A percentile compares a stretch with the other conserved stretches of the same genome.
Evolutionary conservation across 2,329 filamentous ascomycete species (phyloP).

Genomic region (Epicoccum sorghinum): DNA sequence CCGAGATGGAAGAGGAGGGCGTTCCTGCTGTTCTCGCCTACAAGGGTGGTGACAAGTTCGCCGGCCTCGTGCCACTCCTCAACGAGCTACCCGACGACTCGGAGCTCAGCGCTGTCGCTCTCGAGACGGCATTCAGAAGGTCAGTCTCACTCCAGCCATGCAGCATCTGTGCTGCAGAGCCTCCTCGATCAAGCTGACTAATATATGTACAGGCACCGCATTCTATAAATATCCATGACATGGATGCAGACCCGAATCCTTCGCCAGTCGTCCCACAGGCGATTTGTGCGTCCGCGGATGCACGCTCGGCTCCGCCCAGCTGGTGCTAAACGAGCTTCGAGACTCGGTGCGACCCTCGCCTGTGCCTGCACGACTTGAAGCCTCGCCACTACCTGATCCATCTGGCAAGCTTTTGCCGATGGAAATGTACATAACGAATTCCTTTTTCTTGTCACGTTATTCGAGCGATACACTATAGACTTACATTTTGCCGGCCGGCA

Average conservation of each 20-base stretch:
- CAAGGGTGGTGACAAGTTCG: conserved; percentile 86
- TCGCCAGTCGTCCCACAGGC: neutral
- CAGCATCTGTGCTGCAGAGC: conserved; percentile 8
- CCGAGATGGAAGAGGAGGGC: conserved; percentile 88
- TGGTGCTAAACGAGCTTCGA: conserved; percentile 7
- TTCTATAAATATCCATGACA: conserved; percentile 26
- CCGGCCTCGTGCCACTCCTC: conserved; percentile 84
- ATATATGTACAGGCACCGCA: conserved; percentile 30
- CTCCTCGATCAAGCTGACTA: conserved; percentile 31
- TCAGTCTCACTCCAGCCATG: conserved; percentile 26
- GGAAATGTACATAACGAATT: neutral
- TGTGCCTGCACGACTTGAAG: conserved; percentile 5
- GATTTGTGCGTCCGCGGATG: conserved; percentile 1
- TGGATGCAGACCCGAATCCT: neutral
- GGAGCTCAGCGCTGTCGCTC: conserved; percentile 57
- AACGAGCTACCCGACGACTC: conserved; percentile 76
- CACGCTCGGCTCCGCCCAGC: conserved; percentile 6
- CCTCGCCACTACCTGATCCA: neutral
- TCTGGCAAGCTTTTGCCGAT: neutral
- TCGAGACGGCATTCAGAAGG: conserved; percentile 64
- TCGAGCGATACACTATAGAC: conserved; percentile 11
- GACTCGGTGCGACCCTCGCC: conserved; percentile 1
- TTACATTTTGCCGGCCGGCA: conserved; percentile 10
- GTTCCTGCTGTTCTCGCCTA: conserved; percentile 91
- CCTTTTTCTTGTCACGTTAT: conserved; percentile 5